Evolutionary conservation across 176 grass and related monocot genomes (phyloP), one percentile per base, ranked within the genome.

Genomic region (Metroxylon sagu): DNA sequence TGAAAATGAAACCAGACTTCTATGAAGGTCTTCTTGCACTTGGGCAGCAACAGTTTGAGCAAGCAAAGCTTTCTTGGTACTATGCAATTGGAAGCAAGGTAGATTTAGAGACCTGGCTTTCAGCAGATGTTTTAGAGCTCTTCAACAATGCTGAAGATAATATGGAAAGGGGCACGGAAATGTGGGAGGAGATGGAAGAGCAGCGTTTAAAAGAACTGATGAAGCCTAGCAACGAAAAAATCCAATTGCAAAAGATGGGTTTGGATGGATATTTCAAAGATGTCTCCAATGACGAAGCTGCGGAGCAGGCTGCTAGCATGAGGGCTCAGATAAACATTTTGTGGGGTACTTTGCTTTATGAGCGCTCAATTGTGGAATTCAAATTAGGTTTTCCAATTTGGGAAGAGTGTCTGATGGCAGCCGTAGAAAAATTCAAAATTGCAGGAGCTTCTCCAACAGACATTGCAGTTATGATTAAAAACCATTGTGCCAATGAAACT

Each of bases 341-440:
- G 26, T 97, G 92, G 92, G 92, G 83, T 21, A 84, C 87, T 35
- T 88, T 97, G 65, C 86, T 97, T 62, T 97, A 97, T 57, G 87
- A 91, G 57, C 78, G 87, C 0, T 97, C 92, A 0, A 68, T 91
- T 19, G 72, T 97, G 56, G 92, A 91, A 69, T 91, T 82, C 72
- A 85, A 91, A 66, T 67, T 90, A 61, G 87, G 87, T 14, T 67
- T 88, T 62, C 53, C 78, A 25, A 82, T 71, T 80, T 97, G 92
- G 92, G 80, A 85, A 63, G 87, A 91, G 26, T 88, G 83, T 25
- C 84, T 91, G 25, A 67, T 78, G 27, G 87, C 75, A 61, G 80
- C 87, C 55, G 80, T 97, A 6, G 87, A 97, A 58, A 97, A 97
- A 54, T 97, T 97, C 64, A 84, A 82, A 65, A 66, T 66, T 4